phyloP scores from a whole-genome alignment of 441 rosid genomes.

The Iberis amara region DNA sequence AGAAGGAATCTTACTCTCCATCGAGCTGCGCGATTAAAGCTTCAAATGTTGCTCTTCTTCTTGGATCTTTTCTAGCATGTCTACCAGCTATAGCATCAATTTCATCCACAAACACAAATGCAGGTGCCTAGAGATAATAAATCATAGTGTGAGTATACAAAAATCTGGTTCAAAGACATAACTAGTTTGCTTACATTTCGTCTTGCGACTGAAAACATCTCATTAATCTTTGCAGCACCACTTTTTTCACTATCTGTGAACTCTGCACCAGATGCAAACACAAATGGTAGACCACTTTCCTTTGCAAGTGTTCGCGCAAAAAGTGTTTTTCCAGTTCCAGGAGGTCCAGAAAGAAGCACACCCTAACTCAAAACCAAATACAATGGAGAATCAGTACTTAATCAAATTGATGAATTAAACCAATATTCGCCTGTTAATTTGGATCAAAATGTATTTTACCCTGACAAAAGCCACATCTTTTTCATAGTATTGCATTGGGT shows the following conservation, averaged over 20 bases:
- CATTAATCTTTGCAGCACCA: slow-evolving; percentile 85
- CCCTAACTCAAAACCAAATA: slow-evolving; percentile 50
- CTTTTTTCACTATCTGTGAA: slow-evolving; percentile 89
- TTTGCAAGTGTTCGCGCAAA: slow-evolving; percentile 94
- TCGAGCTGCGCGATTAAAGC: slow-evolving; percentile 90
- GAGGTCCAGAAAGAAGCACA: slow-evolving; percentile 95
- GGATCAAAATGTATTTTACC: slow-evolving; percentile 45
- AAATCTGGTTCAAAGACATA: slow-evolving; percentile 11
- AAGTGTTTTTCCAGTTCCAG: slow-evolving; percentile 99
- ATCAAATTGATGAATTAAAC: slow-evolving; percentile 8
- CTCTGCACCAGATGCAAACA: slow-evolving; percentile 97
- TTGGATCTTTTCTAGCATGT: slow-evolving; percentile 83
- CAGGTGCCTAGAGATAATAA: slow-evolving; percentile 68
- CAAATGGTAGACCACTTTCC: slow-evolving; percentile 93
- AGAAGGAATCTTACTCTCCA: slow-evolving; percentile 69
- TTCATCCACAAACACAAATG: slow-evolving; percentile 94
- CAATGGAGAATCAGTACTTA: neutral
- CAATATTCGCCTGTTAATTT: slow-evolving; percentile 18
- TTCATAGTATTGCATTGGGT: slow-evolving; percentile 91
- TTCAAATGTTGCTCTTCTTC: slow-evolving; percentile 80
- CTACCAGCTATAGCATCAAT: slow-evolving; percentile 98
- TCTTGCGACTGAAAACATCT: slow-evolving; percentile 87
- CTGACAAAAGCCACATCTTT: slow-evolving; percentile 80
- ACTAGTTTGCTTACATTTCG: slow-evolving; percentile 61
- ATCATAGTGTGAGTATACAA: slow-evolving; percentile 8